Percentiles rank a stretch among this genome's conserved stretches.
Conservation (phyloP, 2,329 filamentous ascomycete species). For the Pseudogymnoascus sp. region DNA sequence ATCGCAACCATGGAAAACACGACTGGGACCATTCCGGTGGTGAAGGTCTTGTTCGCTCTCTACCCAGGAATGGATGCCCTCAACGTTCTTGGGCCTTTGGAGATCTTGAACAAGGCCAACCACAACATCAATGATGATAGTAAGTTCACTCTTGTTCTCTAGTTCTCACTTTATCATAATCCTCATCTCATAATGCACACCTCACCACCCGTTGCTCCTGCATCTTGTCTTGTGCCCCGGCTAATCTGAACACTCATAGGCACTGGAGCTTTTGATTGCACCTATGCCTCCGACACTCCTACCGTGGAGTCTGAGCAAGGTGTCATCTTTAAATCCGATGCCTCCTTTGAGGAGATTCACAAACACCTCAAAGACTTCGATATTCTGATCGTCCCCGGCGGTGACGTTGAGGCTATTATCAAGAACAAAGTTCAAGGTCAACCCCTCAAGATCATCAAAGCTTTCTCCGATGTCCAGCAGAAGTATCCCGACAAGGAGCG, state of each 20-base stretch:
- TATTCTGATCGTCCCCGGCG: constrained; percentile 71
- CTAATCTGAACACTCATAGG: constrained; percentile 18
- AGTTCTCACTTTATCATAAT: neutral
- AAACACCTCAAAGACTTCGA: constrained; percentile 57
- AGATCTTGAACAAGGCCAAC: constrained; percentile 48
- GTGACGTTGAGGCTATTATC: constrained; percentile 54
- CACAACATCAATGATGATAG: constrained; percentile 47
- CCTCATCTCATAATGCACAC: neutral
- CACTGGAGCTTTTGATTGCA: constrained; percentile 25
- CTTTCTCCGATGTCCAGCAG: constrained; percentile 74
- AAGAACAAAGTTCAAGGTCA: constrained; percentile 55
- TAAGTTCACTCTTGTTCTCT: constrained; percentile 32
- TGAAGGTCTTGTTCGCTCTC: constrained; percentile 56
- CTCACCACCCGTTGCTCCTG: neutral
- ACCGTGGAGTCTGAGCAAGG: constrained; percentile 54
- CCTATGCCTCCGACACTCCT: constrained; percentile 41
- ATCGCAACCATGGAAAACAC: constrained; percentile 29
- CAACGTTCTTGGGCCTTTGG: constrained; percentile 52
- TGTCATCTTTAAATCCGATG: constrained; percentile 65
- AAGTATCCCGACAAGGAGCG: constrained; percentile 73
- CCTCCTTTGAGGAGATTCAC: constrained; percentile 69
- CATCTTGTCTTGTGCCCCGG: neutral
- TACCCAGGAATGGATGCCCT: constrained; percentile 51
- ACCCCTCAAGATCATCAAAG: constrained; percentile 65
- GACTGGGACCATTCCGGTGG: constrained; percentile 28